Conservation (phyloP, 305 asterid species). For the Fraxinus nigra region DNA sequence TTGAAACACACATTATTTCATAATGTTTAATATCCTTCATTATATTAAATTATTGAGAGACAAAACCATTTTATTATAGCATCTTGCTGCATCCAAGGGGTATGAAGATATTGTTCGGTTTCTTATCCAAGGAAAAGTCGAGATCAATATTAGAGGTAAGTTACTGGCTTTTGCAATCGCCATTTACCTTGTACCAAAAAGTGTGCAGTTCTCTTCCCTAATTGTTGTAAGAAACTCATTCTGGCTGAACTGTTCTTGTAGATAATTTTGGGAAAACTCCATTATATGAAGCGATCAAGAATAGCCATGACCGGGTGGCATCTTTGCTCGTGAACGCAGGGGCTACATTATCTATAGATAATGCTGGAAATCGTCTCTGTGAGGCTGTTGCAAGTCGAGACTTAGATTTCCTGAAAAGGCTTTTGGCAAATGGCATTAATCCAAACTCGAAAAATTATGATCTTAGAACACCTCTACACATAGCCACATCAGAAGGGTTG, state of each 20-base stretch:
- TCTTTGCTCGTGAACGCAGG: slow-evolving; percentile 50
- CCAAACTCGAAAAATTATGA: slow-evolving; percentile 72
- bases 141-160: slow-evolving; percentile 48
- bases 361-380: slow-evolving; percentile 51
- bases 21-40: not conserved
- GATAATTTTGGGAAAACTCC: slow-evolving; percentile 60
- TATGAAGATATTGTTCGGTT: slow-evolving; percentile 36
- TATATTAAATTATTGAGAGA: not conserved
- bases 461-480: slow-evolving; percentile 62
- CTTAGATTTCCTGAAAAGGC: slow-evolving; percentile 40
- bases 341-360: slow-evolving; percentile 44
- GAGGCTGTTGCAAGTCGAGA: slow-evolving; percentile 54
- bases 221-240: not conserved
- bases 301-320: slow-evolving; percentile 50
- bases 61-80: slow-evolving; percentile 33
- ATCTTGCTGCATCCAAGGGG: slow-evolving; percentile 67
- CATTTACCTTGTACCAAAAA: not conserved
- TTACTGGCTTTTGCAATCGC: not conserved
- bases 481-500: slow-evolving; percentile 71
- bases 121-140: slow-evolving; percentile 34
- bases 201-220: not conserved
- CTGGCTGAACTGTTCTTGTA: slow-evolving; percentile 11
- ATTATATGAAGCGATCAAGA: slow-evolving; percentile 62
- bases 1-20: not conserved
- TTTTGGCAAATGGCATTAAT: slow-evolving; percentile 51